Base-by-base conservation (phyloP, 2,329 filamentous ascomycete genomes). In the Pestalotiopsis sp. region DNA sequence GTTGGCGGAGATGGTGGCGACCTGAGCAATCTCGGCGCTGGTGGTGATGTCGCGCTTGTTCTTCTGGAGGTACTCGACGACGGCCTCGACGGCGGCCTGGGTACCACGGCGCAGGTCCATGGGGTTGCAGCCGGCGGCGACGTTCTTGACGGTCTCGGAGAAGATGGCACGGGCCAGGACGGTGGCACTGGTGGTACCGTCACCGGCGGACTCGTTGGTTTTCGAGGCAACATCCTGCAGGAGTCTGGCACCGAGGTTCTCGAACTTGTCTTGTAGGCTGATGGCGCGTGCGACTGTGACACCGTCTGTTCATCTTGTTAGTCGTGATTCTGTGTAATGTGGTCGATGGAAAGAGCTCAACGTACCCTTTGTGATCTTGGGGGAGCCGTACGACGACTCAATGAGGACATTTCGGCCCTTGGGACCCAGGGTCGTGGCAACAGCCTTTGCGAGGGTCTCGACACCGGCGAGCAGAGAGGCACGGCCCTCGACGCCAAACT, bases 81-180 rank as follows among this genome's bases (percentile, higher is more conserved):
- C 96, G 71, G 94, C 91, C 73, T 97, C 94, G 73, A 99, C 96
- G 69, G 95, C 95, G 75, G 95, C 93, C 87, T 99, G 96, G 79
- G 96, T 98, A 83, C 96, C 96, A 77, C 96, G 92, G 82, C 96
- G 92, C 79, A 99, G 90, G 80, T 99, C 96, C 96, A 99, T 98
- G 75, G 96, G 96, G 88, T 99, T 99, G 92, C 96, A 99, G 80
- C 96, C 96, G 72, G 96, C 96, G 74, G 96, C 96, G 73, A 99
- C 96, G 82, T 99, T 99, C 92, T 99, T 99, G 82, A 98, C 96
- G 67, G 95, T 98, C 89, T 99, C 96, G 83, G 96, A 97, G 90
- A 99, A 99, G 85, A 99, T 99, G 82, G 95, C 93, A 77, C 94
- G 93, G 76, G 94, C 96, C 75, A 99, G 93, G 75, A 98, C 96